Conservation (phyloP, 768 basidiomycete genomes). For the Pulveroboletus sp. region DNA sequence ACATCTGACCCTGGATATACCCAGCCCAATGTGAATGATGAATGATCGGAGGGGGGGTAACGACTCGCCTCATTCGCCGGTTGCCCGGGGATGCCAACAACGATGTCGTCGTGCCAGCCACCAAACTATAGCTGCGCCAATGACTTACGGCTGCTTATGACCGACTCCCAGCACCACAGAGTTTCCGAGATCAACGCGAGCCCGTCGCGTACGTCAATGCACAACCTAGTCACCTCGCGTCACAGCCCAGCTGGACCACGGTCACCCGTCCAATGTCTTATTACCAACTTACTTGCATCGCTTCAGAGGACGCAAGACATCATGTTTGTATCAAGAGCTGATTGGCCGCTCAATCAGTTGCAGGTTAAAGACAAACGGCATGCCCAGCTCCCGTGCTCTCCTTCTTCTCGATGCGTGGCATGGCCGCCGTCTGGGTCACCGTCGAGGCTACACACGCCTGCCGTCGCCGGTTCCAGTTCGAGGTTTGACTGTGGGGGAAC, state of each 20-base stretch:
- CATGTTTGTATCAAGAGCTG: slow-evolving; percentile 52
- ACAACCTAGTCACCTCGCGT: not conserved
- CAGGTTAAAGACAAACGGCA: slow-evolving; percentile 49
- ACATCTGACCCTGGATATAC: slow-evolving; percentile 16
- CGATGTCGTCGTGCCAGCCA: too few relatives aligned
- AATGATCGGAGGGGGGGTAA: slow-evolving; percentile 12
- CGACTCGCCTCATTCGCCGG: slow-evolving; percentile 15
- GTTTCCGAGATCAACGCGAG: slow-evolving; percentile 6
- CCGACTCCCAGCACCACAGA: not conserved
- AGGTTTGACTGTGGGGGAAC: slow-evolving; percentile 39
- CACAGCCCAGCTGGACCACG: not conserved
- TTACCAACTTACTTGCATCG: not conserved
- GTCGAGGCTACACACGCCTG: slow-evolving; percentile 20
- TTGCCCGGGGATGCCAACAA: slow-evolving; percentile 7
- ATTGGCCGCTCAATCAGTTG: slow-evolving; percentile 61
- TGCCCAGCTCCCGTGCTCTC: slow-evolving; percentile 58
- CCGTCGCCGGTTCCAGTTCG: slow-evolving; percentile 35
- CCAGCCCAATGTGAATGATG: slow-evolving; percentile 2
- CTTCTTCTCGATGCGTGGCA: slow-evolving; percentile 45
- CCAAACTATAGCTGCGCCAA: too few relatives aligned
- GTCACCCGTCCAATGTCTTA: not conserved
- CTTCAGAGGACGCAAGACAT: not conserved
- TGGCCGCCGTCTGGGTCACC: slow-evolving; percentile 13
- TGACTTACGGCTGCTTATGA: not conserved
- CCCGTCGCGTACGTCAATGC: slow-evolving; percentile 1